Base-by-base conservation (phyloP, 495 filamentous ascomycete species). In the Aspergillus sclerotiicarbonarius region DNA sequence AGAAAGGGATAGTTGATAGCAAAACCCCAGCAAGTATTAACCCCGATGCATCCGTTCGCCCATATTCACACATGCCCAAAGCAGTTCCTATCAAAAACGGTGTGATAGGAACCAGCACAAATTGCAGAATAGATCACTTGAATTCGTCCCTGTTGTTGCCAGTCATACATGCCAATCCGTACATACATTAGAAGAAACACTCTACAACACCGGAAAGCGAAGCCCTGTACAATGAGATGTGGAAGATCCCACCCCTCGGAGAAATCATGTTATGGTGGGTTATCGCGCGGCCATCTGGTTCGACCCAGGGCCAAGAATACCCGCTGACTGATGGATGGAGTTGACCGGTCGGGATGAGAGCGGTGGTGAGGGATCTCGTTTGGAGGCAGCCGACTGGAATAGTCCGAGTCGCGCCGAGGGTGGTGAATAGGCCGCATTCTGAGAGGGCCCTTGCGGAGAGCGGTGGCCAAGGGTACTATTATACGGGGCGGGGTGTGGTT, bases 241-340 rank as follows among this genome's bases (percentile, higher is more conserved):
- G 25, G 31, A 37, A 51, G 33, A 45, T 18, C 13, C 12, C 46
- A 58, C 33, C 47, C 47, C 47, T 41, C 33, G 32, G 31, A 13
- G 21, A 30, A 43, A 54, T 50, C 41, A 51, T 9, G 47, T 43
- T 25, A 44, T 18, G 21, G 25, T 33, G n/a, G 41, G 37, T 31
- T 63, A 79, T 57, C 74, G 73, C 30, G 71, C 66, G 18, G 64
- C 63, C 67, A 76, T 75, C 31, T 71, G 68, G 53, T 68, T 76
- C 54, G 69, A 64, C 31, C 70, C 62, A 31, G 75, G 47, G 19
- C 67, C 51, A 61, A 65, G 49, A 62, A 71, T 47, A 57, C 70
- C 53, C 21, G 60, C 18, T 54, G 75, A 60, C 56, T 72, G 71
- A 61, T 79, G 74, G 32, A 76, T 57, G 30, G 65, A 64, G 54